Base-by-base conservation (phyloP, 257 asterid species). In the Voacanga thouarsii region DNA sequence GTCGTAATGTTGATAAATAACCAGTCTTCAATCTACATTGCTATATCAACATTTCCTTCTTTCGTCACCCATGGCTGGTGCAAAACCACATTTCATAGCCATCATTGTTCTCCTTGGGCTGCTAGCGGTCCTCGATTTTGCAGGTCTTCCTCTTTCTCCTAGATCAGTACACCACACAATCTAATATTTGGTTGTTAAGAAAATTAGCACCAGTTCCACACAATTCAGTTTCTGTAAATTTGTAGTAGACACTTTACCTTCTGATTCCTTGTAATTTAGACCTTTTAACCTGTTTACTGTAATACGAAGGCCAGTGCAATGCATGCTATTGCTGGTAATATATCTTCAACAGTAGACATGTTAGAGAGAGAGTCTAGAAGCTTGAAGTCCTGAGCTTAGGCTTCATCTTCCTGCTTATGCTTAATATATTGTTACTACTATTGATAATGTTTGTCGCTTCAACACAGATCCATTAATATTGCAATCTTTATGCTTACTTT, bases 41-140 rank as follows among this genome's bases (percentile, higher is more conserved):
- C 30, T 51, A 18, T 21, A 44, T 2, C 10, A 9, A 49, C n/a
- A 19, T 61, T 56, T 60, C 49, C 50, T 63, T 6, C 44, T 45
- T 76, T 47, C 14, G 2, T 7, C 45, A 11, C 19, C 30, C 50
- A 67, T 82, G 85, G 51, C 76, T 44, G 30, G 21, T 55, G 61
- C 26, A 82, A 75, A 39, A 24, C 37, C 50, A 39, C 37, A 56
- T 43, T 67, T 73, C 21, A 44, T 3, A 23, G 65, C 75, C 51
- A 19, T 53, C 53, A n/a, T 68, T 53, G 0, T 68, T 57, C 74
- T 82, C 12, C 33, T 74, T 68, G 79, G 77, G 50, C 73, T 73
- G 72, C 67, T 77, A 3, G 79, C 74, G 6, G 37, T 79, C 50
- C 45, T 74, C 37, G 79, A 74, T 44, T 44, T 51, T 4, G 47